phyloP scores from a whole-genome alignment of 192 early-diverging fungal species.

The Phlyctochytrium bullatum region DNA sequence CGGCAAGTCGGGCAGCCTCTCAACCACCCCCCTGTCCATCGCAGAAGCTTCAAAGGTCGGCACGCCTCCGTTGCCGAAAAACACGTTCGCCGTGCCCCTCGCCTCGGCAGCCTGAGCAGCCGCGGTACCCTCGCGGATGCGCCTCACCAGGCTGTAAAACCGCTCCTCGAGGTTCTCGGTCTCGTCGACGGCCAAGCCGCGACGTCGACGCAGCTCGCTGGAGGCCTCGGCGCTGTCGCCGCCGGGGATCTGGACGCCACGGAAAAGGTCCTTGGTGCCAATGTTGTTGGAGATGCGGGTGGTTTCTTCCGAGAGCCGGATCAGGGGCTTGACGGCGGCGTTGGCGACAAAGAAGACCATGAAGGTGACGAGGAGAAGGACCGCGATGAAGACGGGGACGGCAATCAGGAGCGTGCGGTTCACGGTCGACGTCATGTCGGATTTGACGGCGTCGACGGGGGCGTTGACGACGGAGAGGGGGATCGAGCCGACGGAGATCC shows the following conservation, averaged over 20 bases:
- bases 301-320: conserved; percentile 16
- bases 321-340: conserved; percentile 17
- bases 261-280: conserved; percentile 27
- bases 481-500: conserved; percentile 21
- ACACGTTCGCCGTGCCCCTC: conserved; percentile 19
- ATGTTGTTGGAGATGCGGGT: conserved; percentile 31
- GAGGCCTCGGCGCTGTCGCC: neutral
- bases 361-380: conserved; percentile 22
- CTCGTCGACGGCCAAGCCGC: conserved; percentile 21
- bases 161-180: conserved; percentile 27
- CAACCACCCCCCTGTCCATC: conserved; percentile 6
- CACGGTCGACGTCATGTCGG: conserved; percentile 18
- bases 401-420: conserved; percentile 9
- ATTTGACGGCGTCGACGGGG: conserved; percentile 24
- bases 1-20: conserved; percentile 28
- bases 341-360: conserved; percentile 19
- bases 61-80: conserved; percentile 18
- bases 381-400: conserved; percentile 25
- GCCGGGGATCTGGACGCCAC: conserved; percentile 14
- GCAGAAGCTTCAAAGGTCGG: conserved; percentile 2
- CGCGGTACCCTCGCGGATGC: conserved; percentile 18
- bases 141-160: conserved; percentile 28
- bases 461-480: conserved; percentile 23
- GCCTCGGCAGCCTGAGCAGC: conserved; percentile 14
- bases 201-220: neutral